Percentiles rank a stretch among this genome's conserved stretches.
Evolutionary conservation across 164 flowering plant genomes (phyloP).

Genomic region (Echeveria elegans): DNA sequence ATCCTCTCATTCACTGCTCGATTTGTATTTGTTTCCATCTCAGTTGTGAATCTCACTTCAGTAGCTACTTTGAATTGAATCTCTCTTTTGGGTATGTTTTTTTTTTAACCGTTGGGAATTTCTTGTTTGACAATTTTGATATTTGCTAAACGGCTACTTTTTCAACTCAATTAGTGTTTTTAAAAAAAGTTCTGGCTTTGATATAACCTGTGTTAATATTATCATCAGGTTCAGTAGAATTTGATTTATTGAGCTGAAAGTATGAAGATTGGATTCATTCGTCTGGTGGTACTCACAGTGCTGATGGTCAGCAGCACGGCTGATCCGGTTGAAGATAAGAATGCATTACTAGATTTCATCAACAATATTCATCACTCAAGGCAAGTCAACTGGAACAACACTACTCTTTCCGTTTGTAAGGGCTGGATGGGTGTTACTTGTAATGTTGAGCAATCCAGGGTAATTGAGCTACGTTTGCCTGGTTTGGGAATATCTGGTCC

Average conservation of each 20-base stretch:
- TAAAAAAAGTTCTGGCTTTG: neutral
- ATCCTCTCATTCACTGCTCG: neutral
- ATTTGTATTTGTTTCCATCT: neutral
- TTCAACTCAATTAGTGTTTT: neutral
- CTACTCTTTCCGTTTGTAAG: constrained; percentile 30
- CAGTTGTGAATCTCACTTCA: neutral
- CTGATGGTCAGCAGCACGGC: constrained; percentile 3
- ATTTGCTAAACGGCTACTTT: neutral
- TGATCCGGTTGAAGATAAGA: constrained; percentile 53
- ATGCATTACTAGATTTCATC: constrained; percentile 61
- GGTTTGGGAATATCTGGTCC: constrained; percentile 44
- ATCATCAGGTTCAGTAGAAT: neutral
- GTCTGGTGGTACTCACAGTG: neutral
- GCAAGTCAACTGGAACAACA: constrained; percentile 45
- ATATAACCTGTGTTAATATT: neutral
- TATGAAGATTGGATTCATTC: neutral
- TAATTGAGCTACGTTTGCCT: constrained; percentile 56
- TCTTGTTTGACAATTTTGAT: neutral
- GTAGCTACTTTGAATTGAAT: neutral
- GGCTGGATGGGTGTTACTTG: constrained; percentile 71
- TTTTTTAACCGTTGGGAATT: neutral
- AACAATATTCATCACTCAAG: constrained; percentile 28
- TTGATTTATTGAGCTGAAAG: neutral
- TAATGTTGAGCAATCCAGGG: constrained; percentile 31
- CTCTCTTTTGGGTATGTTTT: neutral